Base-by-base conservation (phyloP, 768 basidiomycete species). In the Tremella fuciformis region DNA sequence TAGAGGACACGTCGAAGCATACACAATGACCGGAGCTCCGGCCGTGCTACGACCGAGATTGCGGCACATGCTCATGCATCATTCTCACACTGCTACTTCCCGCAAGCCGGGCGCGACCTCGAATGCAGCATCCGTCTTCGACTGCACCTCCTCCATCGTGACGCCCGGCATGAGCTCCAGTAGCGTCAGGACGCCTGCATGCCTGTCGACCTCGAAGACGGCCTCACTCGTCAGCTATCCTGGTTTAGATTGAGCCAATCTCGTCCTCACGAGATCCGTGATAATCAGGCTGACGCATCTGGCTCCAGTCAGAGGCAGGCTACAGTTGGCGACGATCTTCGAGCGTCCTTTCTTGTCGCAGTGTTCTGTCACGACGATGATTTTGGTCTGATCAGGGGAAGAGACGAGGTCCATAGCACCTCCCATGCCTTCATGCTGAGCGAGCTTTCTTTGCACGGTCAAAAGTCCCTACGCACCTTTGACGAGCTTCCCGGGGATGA, bases 371-470 rank as follows among this genome's bases (percentile, higher is more conserved):
- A 88, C 82, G 6, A 82, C 89, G 58, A 93, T 89, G 59, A 91
- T 63, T 77, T 88, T 92, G 41, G 92, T 96, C 78, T 86, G 86
- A 76, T 93, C 91, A 2, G 92, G 92, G 78, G 91, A 92, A 58
- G 91, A 92, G 55, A 91, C 90, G 51, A 93, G 84, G 73, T 94
- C 91, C 91, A 92, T 92, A 8, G 91, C 91, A 46, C 91, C 92
- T 16, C 92, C 91, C 70, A 93, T 91, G 39, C 90, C 89, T 87
- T 69, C 51, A 3, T 22, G 6, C 24, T 47, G 29, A 6, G 29
- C 11, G 6, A 34, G 29, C 4, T 34, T 11, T 34, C 4, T 34
- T 19, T 22, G 53, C 8, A 15, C 38, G 16, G 34, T 22, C 22
- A 24, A 2, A 13, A 18, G 13, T 25, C 16, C 8, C 11, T 22